phyloP scores from a whole-genome alignment of 352 stramenopile genomes.

The Albugo laibachii region DNA sequence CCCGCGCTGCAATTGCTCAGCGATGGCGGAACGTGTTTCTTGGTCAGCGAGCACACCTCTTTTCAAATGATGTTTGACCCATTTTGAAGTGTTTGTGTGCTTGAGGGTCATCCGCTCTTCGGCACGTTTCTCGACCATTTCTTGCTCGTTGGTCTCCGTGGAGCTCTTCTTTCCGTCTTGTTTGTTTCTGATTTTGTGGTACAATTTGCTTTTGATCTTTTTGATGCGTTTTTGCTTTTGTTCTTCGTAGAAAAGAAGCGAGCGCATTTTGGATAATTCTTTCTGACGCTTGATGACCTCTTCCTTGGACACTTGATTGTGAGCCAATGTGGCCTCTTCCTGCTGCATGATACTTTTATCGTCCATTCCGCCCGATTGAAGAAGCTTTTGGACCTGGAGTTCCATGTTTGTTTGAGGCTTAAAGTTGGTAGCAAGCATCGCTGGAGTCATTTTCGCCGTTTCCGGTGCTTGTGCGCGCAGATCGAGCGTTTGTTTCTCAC shows the following conservation, averaged over 20 bases:
- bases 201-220: conserved; percentile 99
- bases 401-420: conserved; percentile 79
- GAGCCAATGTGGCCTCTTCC: conserved; percentile 47
- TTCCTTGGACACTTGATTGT: conserved; percentile 45
- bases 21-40: conserved; percentile 80
- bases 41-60: conserved; percentile 82
- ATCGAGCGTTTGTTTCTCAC: conserved; percentile 88
- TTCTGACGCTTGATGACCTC: conserved; percentile 74
- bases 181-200: conserved; percentile 94
- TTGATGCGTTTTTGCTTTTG: conserved; percentile 96
- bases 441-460: conserved; percentile 61
- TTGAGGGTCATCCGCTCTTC: conserved; percentile 94
- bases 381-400: conserved; percentile 48
- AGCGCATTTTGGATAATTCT: conserved; percentile 90
- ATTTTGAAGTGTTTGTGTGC: conserved; percentile 97
- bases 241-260: conserved; percentile 98
- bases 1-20: conserved; percentile 69
- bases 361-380: conserved; percentile 29
- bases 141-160: conserved; percentile 62
- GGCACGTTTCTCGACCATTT: conserved; percentile 81
- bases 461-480: conserved; percentile 79
- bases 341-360: conserved; percentile 16
- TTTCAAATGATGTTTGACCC: conserved; percentile 89
- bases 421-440: conserved; percentile 86
- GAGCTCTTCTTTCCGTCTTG: conserved; percentile 77